Conservation (phyloP, 2,329 filamentous ascomycete genomes). For the Scedosporium apiospermum region DNA sequence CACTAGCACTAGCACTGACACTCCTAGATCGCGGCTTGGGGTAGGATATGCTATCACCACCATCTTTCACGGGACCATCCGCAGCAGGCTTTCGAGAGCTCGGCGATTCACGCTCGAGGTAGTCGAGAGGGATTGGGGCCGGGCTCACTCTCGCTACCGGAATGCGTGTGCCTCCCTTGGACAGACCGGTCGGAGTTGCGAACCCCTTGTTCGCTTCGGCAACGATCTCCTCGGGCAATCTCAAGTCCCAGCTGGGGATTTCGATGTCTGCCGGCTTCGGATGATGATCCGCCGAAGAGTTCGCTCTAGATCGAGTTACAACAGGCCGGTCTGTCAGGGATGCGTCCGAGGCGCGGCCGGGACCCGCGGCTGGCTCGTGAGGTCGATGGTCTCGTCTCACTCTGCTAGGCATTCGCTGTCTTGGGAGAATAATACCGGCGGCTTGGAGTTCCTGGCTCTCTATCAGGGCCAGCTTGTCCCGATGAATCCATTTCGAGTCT, state of each 20-base stretch:
- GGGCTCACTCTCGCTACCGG: conserved; percentile 76
- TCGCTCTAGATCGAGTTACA: conserved; percentile 18
- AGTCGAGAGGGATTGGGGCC: conserved; percentile 60
- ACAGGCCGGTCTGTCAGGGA: neutral
- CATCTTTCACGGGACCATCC: conserved; percentile 41
- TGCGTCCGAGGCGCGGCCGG: neutral
- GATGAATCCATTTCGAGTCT: conserved; percentile 73
- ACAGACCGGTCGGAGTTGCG: conserved; percentile 39
- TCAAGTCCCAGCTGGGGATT: conserved; percentile 57
- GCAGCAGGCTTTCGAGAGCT: conserved; percentile 37
- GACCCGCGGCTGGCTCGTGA: conserved; percentile 1
- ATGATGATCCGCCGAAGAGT: conserved; percentile 23
- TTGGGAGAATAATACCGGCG: conserved; percentile 57
- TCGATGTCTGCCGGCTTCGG: conserved; percentile 26
- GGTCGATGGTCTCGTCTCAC: conserved; percentile 14
- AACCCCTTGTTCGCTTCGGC: conserved; percentile 44
- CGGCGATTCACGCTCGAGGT: conserved; percentile 65
- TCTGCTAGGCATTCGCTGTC: conserved; percentile 43
- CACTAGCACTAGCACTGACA: conserved; percentile 57
- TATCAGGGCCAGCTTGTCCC: conserved; percentile 74
- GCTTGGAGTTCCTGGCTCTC: conserved; percentile 74
- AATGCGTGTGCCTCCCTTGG: conserved; percentile 67
- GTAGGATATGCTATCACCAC: conserved; percentile 49
- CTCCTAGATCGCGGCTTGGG: conserved; percentile 61
- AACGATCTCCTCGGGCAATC: conserved; percentile 69